Evolutionary conservation across 129 eudicot species (phyloP), one percentile per base, ranked within the genome.

Genomic region (Chrysanthemum lavandulifolium): DNA sequence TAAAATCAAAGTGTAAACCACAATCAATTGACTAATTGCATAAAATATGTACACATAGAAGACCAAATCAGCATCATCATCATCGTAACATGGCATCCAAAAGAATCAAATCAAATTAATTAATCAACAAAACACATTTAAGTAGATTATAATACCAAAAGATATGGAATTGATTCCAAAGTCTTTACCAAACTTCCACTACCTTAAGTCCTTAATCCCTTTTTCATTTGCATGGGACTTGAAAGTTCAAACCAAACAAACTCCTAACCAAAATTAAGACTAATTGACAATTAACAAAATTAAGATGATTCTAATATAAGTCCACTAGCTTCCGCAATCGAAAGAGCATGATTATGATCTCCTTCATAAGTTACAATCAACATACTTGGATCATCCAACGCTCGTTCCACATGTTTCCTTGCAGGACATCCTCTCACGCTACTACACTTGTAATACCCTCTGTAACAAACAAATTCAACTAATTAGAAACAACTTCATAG

Each of bases 401-500:
- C 98, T 68, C 95, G 84, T 78, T 92, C 97, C 13, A 92, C 97
- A 61, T 92, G 97, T 43, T 92, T 92, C 14, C 97, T 80, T n/a
- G 98, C 98, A 0, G 96, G 96, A 61, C 98, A 92, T 11, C 98
- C 98, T 78, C 95, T 83, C 23, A 92, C 96, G 19, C 91, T 92
- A 58, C 98, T 92, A 73, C 98, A 92, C 91, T 89, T 92, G 83
- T 92, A 92, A 63, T 92, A 92, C 12, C 98, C 96, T 79, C 98
- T 92, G 83, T 73, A 27, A 13, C 43, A n/a, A 54, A 15, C 15
- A 68, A 48, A 55, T 11, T 13, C 14, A 4, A 61, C 9, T 40
- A 5, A 40, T 40, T 40, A 6, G 45, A 40, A 40, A 40, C 45
- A 40, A 40, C 45, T 40, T 40, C 45, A 6, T 40, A 40, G 45